Evolutionary conservation across 768 basidiomycete genomes (phyloP), one percentile per base, ranked within the genome.

Genomic region (Tulasnella sp.): DNA sequence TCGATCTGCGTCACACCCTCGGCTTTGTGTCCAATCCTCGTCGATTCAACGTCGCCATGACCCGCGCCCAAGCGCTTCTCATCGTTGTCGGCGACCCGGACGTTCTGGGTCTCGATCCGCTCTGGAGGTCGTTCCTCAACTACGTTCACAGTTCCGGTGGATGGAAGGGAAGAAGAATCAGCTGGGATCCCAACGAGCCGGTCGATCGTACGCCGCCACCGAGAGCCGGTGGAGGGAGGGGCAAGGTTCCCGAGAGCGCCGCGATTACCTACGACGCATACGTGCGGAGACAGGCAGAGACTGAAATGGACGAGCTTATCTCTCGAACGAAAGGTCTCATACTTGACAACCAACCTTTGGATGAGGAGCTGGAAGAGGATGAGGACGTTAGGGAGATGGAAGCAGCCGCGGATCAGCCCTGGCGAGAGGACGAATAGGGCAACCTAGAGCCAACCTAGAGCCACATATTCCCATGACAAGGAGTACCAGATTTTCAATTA

Each of bases 21-120:
- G 87, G 87, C 36, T 88, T 88, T 69, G 85, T 87, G 8, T 85
- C 86, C 7, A 85, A 83, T 74, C 82, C 82, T 35, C 83, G 83
- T 44, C 83, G 86, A 22, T 84, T 87, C 79, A 88, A 88, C 77
- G 87, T 89, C 12, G 86, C 88, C 2, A 79, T 89, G 16, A 89
- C 88, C 0, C 83, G 88, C 47, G 87, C 88, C 0, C 81, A 87
- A 74, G 85, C 87, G 0, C 79, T 89, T 1, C 80, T 89, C 8
- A 83, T 89, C 76, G 80, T 89, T 63, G 77, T 89, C 32, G 88
- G 88, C 3, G 85, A 89, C 73, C 86, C 87, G 0, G 77, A 81
- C 8, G 86, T 88, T 3, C 80, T 89, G 0, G 84, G 84, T 8
- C 81, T 89, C 1, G 88, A 89, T 74, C 87, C 88, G 0, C 79